These are phyloP conservation scores for Darksidea phi DNA, from an alignment of 495 filamentous ascomycete genomes.

Conservation along the genomic window DNA sequence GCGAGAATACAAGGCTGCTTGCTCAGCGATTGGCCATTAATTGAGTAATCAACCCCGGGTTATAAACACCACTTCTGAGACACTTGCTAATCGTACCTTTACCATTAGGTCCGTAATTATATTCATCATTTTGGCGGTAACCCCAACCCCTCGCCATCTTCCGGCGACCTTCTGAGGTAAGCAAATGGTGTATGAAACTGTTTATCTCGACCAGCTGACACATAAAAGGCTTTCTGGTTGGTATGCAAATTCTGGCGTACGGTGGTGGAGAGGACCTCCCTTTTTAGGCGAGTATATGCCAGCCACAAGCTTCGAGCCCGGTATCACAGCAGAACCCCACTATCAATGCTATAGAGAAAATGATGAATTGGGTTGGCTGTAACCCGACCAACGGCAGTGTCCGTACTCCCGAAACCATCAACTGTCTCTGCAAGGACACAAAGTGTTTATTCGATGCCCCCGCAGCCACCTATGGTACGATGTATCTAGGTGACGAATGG, in stretches of 20 bases:
- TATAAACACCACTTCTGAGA: no score
- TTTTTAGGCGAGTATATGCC: conserved; percentile 6
- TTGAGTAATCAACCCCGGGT: no score
- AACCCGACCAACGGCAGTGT: conserved; percentile 7
- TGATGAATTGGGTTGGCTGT: conserved; percentile 12
- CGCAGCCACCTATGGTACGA: background rate
- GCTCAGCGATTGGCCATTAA: conserved; percentile 57
- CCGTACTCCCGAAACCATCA: conserved; percentile 8
- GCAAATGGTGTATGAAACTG: background rate
- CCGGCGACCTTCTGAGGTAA: conserved; percentile 39
- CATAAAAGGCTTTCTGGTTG: conserved; percentile 5
- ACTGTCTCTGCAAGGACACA: conserved; percentile 13
- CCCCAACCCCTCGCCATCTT: conserved; percentile 43
- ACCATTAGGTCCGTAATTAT: conserved; percentile 16
- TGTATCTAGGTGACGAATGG: conserved; percentile 26
- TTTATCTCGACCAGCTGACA: background rate
- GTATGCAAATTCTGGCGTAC: conserved; percentile 24
- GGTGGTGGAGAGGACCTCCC: conserved; percentile 19
- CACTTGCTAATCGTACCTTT: no score
- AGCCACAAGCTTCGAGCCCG: conserved; percentile 21
- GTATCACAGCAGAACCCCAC: conserved; percentile 20
- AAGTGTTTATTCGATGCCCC: conserved; percentile 16
- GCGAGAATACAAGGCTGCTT: conserved; percentile 52
- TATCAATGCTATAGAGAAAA: conserved; percentile 13
- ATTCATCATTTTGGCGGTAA: conserved; percentile 45